phyloP scores from a whole-genome alignment of 495 filamentous ascomycete genomes.

The Podospora fimiseda region DNA sequence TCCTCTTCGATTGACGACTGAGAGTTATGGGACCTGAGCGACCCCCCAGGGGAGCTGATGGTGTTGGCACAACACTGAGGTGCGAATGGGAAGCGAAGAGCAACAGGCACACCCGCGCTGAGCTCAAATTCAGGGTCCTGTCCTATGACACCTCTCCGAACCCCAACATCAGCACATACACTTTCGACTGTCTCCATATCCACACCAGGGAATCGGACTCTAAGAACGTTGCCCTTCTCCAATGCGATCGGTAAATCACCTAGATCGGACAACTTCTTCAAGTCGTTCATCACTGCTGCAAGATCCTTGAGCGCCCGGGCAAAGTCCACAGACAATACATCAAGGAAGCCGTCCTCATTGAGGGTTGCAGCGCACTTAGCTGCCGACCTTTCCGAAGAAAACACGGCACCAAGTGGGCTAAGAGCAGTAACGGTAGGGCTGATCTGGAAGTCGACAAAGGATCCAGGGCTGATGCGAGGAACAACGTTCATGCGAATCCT shows the following conservation, averaged over 20 bases:
- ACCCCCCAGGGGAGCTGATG: slow-evolving; percentile 47
- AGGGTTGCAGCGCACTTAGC: slow-evolving; percentile 45
- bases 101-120: slow-evolving; percentile 58
- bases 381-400: slow-evolving; percentile 24
- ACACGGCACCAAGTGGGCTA: slow-evolving; percentile 49
- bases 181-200: slow-evolving; percentile 76
- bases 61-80: slow-evolving; percentile 36
- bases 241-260: slow-evolving; percentile 80
- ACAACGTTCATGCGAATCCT: slow-evolving; percentile 51
- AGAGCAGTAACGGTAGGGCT: slow-evolving; percentile 84
- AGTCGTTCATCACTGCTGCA: slow-evolving; percentile 68
- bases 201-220: slow-evolving; percentile 86
- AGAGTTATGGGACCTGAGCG: slow-evolving; percentile 41
- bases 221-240: slow-evolving; percentile 51
- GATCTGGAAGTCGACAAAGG: slow-evolving; percentile 76
- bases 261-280: slow-evolving; percentile 65
- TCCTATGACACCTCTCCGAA: slow-evolving; percentile 65
- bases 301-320: slow-evolving; percentile 80
- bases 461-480: slow-evolving; percentile 57
- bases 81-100: slow-evolving; percentile 80
- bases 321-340: slow-evolving; percentile 82
- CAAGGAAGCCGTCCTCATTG: slow-evolving; percentile 72
- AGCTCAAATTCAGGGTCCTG: slow-evolving; percentile 72
- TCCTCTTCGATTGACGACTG: slow-evolving; percentile 37
- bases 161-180: slow-evolving; percentile 79